A percentile compares a stretch with the other conserved stretches of the same genome.
These are phyloP conservation scores for Cladosporium austrohemisphaericum DNA, from an alignment of 2,329 filamentous ascomycete species.

Conservation along the genomic window DNA sequence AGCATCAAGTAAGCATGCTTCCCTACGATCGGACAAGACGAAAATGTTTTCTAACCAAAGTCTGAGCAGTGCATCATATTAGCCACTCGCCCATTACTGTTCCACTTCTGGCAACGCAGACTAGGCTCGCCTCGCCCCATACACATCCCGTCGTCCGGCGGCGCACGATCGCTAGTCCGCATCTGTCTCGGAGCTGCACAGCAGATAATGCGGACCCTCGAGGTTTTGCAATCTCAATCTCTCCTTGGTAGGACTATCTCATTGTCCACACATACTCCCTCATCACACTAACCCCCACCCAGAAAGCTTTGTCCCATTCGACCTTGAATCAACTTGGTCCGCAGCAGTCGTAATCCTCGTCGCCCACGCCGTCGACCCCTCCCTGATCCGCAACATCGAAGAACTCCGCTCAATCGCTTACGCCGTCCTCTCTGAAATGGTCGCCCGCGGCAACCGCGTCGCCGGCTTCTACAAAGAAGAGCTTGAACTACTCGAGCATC, in stretches of 20 bases:
- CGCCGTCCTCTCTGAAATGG: slow-evolving; percentile 23
- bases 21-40: slow-evolving; percentile 1
- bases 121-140: slow-evolving; percentile 10
- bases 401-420: slow-evolving; percentile 18
- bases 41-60: not conserved
- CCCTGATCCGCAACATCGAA: slow-evolving; percentile 17
- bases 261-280: slow-evolving; percentile 1
- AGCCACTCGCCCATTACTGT: slow-evolving; percentile 31
- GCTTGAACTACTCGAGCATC: slow-evolving; percentile 19
- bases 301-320: slow-evolving; percentile 25
- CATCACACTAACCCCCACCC: slow-evolving; percentile 8
- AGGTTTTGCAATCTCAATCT: slow-evolving; percentile 15
- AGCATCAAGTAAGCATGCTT: slow-evolving; percentile 21
- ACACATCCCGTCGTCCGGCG: slow-evolving; percentile 14
- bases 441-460: slow-evolving; percentile 20
- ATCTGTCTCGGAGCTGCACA: slow-evolving; percentile 17
- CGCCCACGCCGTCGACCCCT: slow-evolving; percentile 20
- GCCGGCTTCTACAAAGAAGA: slow-evolving; percentile 21
- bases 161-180: slow-evolving; percentile 15
- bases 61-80: slow-evolving; percentile 16
- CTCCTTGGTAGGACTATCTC: slow-evolving; percentile 11
- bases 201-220: slow-evolving; percentile 17
- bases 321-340: slow-evolving; percentile 24
- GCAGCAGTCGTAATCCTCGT: slow-evolving; percentile 21
- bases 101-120: slow-evolving; percentile 34